Base-by-base conservation (phyloP, 371 early-diverging fungal species). In the Mucor indicus region DNA sequence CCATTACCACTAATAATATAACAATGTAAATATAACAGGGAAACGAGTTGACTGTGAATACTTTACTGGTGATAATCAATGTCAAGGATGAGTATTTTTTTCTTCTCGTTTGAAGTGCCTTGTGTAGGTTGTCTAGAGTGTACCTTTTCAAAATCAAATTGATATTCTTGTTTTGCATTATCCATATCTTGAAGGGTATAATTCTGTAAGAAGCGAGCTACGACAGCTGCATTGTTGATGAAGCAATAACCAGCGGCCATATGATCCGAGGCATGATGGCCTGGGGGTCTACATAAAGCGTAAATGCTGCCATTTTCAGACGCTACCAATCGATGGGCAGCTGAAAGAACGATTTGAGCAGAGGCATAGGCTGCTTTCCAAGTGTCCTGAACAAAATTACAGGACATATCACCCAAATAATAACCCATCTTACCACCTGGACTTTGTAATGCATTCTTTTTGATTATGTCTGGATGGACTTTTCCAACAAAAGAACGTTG, bases 271-370 rank as follows among this genome's bases (percentile, higher is more conserved):
- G 84, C 80, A 50, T 84, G 84, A 41, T 84, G 84, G 0, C 84
- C 85, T 1, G 86, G 88, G 3, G 86, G 88, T 30, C 88, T 65
- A 47, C 83, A 84, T 7, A 86, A 59, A 1, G 86, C 85, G 61
- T 84, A 87, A n/a, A 82, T 57, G 20, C 12, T 17, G 10, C 9
- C 44, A 16, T 23, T 25, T 11, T 24, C 20, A 25, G 42, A 16
- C 21, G 56, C 59, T 16, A 75, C 32, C 12, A 88, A 50, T 6
- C 64, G 53, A 44, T 83, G 69, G 1, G 80, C 72, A 3, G 79
- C 89, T 1, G 85, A 79, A 23, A 86, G 54, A 3, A 79, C 83
- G 11, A 85, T 67, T 53, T 88, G 85, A 1, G 75, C 84, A 1
- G 86, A 82, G 8, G 67, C 72, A 58, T 84, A 85, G 5, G 79